Percentiles rank a stretch among this genome's conserved stretches.
phyloP scores from a whole-genome alignment of 352 stramenopile genomes.

The Phytophthora pluvialis region DNA sequence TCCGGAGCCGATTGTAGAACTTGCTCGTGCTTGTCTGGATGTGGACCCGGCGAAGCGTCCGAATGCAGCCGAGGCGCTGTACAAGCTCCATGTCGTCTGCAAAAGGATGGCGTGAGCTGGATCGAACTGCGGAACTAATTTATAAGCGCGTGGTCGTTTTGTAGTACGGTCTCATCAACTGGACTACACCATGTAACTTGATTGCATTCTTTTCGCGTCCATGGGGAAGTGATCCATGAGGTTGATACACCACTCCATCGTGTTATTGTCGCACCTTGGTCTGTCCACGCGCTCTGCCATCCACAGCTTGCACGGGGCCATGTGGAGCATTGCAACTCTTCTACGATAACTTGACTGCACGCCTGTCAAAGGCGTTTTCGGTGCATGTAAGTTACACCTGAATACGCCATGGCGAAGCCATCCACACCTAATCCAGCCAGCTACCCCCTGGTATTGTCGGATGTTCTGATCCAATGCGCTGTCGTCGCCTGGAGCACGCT shows the following conservation, averaged over 20 bases:
- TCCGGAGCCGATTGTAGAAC: constrained; percentile 17
- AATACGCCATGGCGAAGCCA: constrained; percentile 10
- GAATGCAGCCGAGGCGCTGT: constrained; percentile 37
- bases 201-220: no score
- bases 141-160: constrained; percentile 9
- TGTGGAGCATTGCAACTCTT: neutral
- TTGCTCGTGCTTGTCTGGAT: constrained; percentile 27
- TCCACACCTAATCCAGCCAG: constrained; percentile 14
- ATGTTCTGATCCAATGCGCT: constrained; percentile 11
- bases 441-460: neutral
- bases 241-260: neutral
- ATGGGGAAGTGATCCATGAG: neutral
- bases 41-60: constrained; percentile 26
- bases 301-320: neutral
- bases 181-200: no score
- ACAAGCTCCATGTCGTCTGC: constrained; percentile 35
- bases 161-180: neutral
- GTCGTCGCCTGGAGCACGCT: neutral
- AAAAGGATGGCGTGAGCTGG: constrained; percentile 14
- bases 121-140: constrained; percentile 11
- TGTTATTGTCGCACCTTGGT: neutral
- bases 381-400: neutral
- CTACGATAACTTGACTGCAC: constrained; percentile 1
- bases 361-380: neutral
- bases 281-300: neutral